Percentiles rank a stretch among this genome's conserved stretches.
phyloP scores from a whole-genome alignment of 768 basidiomycete species.

The Lyophyllum atratum region DNA sequence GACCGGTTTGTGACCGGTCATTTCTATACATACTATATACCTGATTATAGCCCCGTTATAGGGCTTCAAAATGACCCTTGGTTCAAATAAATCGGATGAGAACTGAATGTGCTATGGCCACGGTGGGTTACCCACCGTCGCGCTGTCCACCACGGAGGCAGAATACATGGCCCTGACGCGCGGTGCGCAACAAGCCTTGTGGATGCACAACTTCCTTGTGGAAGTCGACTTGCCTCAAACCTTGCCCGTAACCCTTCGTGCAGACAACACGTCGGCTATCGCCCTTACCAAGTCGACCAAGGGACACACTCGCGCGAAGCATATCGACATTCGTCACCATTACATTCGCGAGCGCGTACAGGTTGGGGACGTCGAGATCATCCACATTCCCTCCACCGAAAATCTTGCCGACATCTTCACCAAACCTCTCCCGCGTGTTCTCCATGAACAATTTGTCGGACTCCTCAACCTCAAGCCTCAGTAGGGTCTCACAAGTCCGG shows the following conservation, averaged over 20 bases:
- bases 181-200: constrained; percentile 24
- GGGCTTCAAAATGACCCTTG: no score
- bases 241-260: constrained; percentile 9
- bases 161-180: constrained; percentile 34
- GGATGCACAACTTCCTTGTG: constrained; percentile 21
- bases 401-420: constrained; percentile 35
- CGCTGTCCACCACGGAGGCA: constrained; percentile 36
- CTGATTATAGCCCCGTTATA: no score
- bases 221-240: constrained; percentile 12
- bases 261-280: constrained; percentile 31
- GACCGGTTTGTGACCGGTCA: no score
- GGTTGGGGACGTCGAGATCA: constrained; percentile 7
- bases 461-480: not conserved
- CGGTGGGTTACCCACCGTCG: no score
- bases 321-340: constrained; percentile 30
- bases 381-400: constrained; percentile 16
- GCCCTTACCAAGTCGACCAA: constrained; percentile 26
- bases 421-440: constrained; percentile 22
- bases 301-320: constrained; percentile 28
- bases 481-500: no score
- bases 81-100: no score
- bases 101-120: no score
- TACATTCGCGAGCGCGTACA: constrained; percentile 20
- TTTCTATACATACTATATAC: no score
- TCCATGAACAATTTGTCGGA: not conserved